A percentile compares a stretch with the other conserved stretches of the same genome.
These are phyloP conservation scores for Cyberlindnera xishuangbannaensis DNA, from an alignment of 805 yeast genomes.

Conservation along the genomic window DNA sequence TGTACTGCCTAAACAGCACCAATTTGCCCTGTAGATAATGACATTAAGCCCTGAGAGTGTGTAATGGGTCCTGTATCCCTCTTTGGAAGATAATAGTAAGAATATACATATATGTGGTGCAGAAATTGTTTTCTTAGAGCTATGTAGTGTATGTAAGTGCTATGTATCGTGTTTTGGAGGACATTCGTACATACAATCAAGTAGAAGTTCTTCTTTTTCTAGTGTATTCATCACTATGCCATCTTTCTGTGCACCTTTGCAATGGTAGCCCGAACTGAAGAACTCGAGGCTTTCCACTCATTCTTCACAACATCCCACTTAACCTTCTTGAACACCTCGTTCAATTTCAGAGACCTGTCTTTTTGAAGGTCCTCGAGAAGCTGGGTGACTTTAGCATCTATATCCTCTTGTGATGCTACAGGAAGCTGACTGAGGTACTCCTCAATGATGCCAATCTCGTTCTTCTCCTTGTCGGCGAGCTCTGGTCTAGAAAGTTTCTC, in stretches of 20 bases:
- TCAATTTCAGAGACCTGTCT: slow-evolving; percentile 21
- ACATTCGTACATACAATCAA: background rate
- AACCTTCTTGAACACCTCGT: slow-evolving; percentile 28
- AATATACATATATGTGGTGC: too few species aligned
- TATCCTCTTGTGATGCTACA: slow-evolving; percentile 42
- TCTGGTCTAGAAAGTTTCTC: slow-evolving; percentile 41
- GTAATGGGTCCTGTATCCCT: too few species aligned
- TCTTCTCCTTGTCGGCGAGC: slow-evolving; percentile 45
- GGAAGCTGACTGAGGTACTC: slow-evolving; percentile 36
- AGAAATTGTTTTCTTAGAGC: too few species aligned
- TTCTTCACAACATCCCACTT: slow-evolving; percentile 28
- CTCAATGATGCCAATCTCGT: slow-evolving; percentile 39
- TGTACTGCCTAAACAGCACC: too few species aligned
- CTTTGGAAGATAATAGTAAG: too few species aligned
- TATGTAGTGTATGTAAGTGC: too few species aligned
- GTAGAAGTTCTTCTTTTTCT: background rate
- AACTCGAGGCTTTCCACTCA: slow-evolving; percentile 35
- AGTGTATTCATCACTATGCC: slow-evolving; percentile 1
- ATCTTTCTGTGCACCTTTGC: slow-evolving; percentile 20
- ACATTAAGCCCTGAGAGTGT: too few species aligned
- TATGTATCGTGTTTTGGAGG: too few species aligned
- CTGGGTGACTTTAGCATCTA: slow-evolving; percentile 29
- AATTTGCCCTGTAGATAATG: too few species aligned
- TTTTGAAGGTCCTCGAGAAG: slow-evolving; percentile 21
- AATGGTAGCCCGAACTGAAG: slow-evolving; percentile 27